Percentiles rank a stretch among this genome's conserved stretches.
phyloP scores from a whole-genome alignment of 2,329 filamentous ascomycete species.

The Colletotrichum coccodes region DNA sequence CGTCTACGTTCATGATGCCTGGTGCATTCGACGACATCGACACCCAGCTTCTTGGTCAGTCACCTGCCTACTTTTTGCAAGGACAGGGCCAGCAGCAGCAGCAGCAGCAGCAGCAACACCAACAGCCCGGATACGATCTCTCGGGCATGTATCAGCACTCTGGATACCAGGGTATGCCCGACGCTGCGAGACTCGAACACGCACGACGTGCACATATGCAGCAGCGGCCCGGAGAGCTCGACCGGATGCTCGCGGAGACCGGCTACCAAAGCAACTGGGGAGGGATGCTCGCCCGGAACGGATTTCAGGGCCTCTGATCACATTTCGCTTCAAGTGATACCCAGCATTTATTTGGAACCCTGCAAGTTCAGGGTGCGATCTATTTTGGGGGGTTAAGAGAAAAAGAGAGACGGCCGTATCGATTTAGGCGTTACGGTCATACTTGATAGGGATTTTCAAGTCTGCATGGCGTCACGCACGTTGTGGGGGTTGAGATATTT shows the following conservation, averaged over 20 bases:
- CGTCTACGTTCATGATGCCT: conserved; percentile 61
- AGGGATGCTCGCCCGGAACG: conserved; percentile 33
- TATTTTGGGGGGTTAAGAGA: conserved; percentile 5
- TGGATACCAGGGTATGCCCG: conserved; percentile 28
- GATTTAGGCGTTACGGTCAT: conserved; percentile 23
- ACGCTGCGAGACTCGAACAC: conserved; percentile 31
- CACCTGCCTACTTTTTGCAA: conserved; percentile 78
- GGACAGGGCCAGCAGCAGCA: conserved; percentile 44
- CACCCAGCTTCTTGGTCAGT: conserved; percentile 75
- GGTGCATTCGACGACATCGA: conserved; percentile 73
- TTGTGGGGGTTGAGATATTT: background rate
- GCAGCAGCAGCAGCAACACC: conserved; percentile 41
- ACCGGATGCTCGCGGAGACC: conserved; percentile 34
- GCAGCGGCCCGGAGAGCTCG: conserved; percentile 31
- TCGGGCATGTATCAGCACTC: conserved; percentile 33
- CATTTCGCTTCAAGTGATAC: conserved; percentile 33
- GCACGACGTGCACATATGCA: conserved; percentile 33
- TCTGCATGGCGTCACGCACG: background rate
- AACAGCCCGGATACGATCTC: conserved; percentile 30
- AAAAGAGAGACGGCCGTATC: conserved; percentile 1
- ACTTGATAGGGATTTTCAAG: conserved; percentile 11
- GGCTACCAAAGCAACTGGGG: conserved; percentile 34
- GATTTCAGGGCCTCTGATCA: conserved; percentile 30
- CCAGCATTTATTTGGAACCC: conserved; percentile 32
- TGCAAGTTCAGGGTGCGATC: conserved; percentile 31